Evolutionary conservation across 2,329 filamentous ascomycete species (phyloP).

Genomic region (Alternaria arborescens): DNA sequence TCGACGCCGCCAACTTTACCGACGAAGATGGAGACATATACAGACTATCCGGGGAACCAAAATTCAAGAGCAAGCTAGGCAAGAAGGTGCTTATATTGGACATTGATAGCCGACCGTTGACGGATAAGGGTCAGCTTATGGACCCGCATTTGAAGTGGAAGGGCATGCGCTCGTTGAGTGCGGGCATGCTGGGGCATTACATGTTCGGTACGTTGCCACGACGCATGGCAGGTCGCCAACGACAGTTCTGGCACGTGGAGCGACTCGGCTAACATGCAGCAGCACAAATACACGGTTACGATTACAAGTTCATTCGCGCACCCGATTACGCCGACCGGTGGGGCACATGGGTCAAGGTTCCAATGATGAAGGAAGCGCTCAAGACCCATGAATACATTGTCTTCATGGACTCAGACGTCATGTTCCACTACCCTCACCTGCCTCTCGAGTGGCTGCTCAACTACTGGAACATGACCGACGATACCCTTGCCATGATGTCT

Average conservation of each 20-base stretch:
- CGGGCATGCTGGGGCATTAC: constrained; percentile 52
- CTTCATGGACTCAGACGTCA: constrained; percentile 61
- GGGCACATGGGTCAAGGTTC: constrained; percentile 61
- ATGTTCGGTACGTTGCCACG: constrained; percentile 42
- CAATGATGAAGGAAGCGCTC: constrained; percentile 54
- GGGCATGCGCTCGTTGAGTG: constrained; percentile 47
- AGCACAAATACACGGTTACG: constrained; percentile 60
- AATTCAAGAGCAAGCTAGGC: constrained; percentile 47
- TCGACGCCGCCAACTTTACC: constrained; percentile 49
- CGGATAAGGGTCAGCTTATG: constrained; percentile 47
- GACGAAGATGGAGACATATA: constrained; percentile 50
- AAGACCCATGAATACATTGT: constrained; percentile 55
- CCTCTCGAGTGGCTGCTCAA: constrained; percentile 62
- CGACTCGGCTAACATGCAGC: constrained; percentile 21
- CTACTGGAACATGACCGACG: constrained; percentile 58
- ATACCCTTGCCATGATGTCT: constrained; percentile 59
- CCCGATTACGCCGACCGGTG: constrained; percentile 54
- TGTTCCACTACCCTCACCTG: constrained; percentile 58
- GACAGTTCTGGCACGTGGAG: background rate
- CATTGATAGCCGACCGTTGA: constrained; percentile 50
- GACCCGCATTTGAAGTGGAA: constrained; percentile 49
- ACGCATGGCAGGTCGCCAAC: background rate
- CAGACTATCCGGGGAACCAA: constrained; percentile 40
- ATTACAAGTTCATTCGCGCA: constrained; percentile 59
- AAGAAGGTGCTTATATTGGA: constrained; percentile 51